These are phyloP conservation scores for Exophiala viscosa DNA, from an alignment of 2,329 filamentous ascomycete genomes.

Conservation along the genomic window DNA sequence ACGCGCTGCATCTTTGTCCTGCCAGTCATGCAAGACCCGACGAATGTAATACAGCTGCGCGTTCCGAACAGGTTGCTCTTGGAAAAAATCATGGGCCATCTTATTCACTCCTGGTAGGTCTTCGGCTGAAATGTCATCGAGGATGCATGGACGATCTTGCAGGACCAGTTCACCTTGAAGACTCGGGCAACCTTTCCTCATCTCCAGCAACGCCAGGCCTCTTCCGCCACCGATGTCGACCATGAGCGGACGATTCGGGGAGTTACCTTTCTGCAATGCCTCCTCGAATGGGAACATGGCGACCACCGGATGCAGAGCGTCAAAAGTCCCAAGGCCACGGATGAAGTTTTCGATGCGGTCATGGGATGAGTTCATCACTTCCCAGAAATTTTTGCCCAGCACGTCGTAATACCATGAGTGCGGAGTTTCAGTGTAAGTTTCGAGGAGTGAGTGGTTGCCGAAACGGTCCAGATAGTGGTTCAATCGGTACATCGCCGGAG, in stretches of 20 bases:
- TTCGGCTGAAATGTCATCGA: conserved; percentile 24
- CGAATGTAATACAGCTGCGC: conserved; percentile 31
- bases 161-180: conserved; percentile 28
- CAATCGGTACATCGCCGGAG: conserved; percentile 24
- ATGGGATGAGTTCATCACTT: conserved; percentile 28
- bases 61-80: conserved; percentile 30
- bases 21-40: conserved; percentile 30
- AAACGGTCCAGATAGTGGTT: conserved; percentile 26
- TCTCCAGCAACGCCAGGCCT: conserved; percentile 25
- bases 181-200: conserved; percentile 21
- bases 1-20: conserved; percentile 26
- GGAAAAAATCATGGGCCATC: conserved; percentile 32
- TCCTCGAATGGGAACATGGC: conserved; percentile 27
- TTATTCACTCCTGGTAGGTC: conserved; percentile 21
- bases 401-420: conserved; percentile 26
- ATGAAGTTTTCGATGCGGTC: conserved; percentile 29
- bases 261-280: conserved; percentile 6
- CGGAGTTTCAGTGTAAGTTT: conserved; percentile 22
- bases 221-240: conserved; percentile 27
- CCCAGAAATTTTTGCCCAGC: conserved; percentile 28
- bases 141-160: conserved; percentile 30
- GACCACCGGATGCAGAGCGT: conserved; percentile 20
- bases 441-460: conserved; percentile 16
- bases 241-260: conserved; percentile 15
- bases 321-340: conserved; percentile 22